Conservation (phyloP, 352 stramenopile species). For the Globisporangium uncinulatum region DNA sequence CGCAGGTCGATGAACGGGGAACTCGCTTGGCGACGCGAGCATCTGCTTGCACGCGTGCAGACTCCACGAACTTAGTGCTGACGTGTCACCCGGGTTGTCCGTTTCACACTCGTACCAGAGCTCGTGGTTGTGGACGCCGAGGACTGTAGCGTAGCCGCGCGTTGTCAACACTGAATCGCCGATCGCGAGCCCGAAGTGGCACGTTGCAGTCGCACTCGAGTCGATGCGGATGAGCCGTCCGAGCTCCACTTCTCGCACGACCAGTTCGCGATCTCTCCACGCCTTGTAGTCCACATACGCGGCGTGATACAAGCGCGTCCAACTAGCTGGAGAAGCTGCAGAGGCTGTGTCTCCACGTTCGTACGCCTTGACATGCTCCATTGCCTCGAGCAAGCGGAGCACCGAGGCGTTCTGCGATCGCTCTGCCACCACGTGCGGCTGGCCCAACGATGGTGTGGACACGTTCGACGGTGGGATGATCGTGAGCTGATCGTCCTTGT, state of each 20-base stretch:
- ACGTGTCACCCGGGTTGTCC: neutral
- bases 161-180: slow-evolving; percentile 59
- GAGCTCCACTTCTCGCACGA: slow-evolving; percentile 30
- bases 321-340: neutral
- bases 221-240: slow-evolving; percentile 33
- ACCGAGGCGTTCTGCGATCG: slow-evolving; percentile 35
- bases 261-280: slow-evolving; percentile 20
- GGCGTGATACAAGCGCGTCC: slow-evolving; percentile 15
- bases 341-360: neutral
- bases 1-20: slow-evolving; percentile 29
- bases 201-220: slow-evolving; percentile 15
- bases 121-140: slow-evolving; percentile 55
- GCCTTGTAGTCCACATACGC: slow-evolving; percentile 21
- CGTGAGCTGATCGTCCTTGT: slow-evolving; percentile 87
- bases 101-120: slow-evolving; percentile 57
- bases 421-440: neutral
- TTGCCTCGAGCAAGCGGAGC: slow-evolving; percentile 22
- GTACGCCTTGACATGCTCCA: slow-evolving; percentile 26
- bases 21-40: slow-evolving; percentile 31
- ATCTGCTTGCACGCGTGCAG: slow-evolving; percentile 41
- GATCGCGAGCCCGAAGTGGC: slow-evolving; percentile 32
- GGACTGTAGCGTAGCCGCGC: slow-evolving; percentile 48
- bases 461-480: slow-evolving; percentile 35
- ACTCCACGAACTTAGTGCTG: slow-evolving; percentile 37
- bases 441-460: neutral